Conservation (phyloP, 306 rosid genomes). For the Bauhinia variegata region DNA sequence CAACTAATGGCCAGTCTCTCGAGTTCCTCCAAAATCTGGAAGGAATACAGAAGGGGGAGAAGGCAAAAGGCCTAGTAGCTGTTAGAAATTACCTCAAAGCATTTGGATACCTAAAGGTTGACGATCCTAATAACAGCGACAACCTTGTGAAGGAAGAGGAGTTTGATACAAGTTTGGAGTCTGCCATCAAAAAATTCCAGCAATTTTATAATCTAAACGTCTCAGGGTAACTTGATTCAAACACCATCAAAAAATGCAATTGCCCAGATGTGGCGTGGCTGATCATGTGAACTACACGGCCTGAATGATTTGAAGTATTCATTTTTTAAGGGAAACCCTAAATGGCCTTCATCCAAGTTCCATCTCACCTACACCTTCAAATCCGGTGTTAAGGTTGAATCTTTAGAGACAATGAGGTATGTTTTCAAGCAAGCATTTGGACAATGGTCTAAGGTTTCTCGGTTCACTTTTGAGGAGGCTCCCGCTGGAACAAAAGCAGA, state of each 20-base stretch:
- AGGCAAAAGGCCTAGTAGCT: too few species aligned
- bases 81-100: too few species aligned
- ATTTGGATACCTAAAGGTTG: too few species aligned
- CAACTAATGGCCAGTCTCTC: too few species aligned
- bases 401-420: not conserved
- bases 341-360: slow-evolving; percentile 21
- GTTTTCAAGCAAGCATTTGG: not conserved
- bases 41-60: too few species aligned
- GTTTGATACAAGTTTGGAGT: too few species aligned
- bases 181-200: too few species aligned
- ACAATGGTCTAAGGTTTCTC: not conserved
- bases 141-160: too few species aligned
- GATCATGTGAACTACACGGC: not conserved
- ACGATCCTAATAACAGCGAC: too few species aligned
- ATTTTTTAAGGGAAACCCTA: not conserved
- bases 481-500: not conserved
- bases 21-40: too few species aligned
- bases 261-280: slow-evolving; percentile 25
- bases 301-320: not conserved
- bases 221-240: slow-evolving; percentile 21
- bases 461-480: not conserved
- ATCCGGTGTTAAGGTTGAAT: not conserved
- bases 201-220: slow-evolving; percentile 24
- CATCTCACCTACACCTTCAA: slow-evolving; percentile 9
- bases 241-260: not conserved